These are phyloP conservation scores for Geotrichum citri-aurantii DNA, from an alignment of 1,139 yeast species.

Conservation along the genomic window DNA sequence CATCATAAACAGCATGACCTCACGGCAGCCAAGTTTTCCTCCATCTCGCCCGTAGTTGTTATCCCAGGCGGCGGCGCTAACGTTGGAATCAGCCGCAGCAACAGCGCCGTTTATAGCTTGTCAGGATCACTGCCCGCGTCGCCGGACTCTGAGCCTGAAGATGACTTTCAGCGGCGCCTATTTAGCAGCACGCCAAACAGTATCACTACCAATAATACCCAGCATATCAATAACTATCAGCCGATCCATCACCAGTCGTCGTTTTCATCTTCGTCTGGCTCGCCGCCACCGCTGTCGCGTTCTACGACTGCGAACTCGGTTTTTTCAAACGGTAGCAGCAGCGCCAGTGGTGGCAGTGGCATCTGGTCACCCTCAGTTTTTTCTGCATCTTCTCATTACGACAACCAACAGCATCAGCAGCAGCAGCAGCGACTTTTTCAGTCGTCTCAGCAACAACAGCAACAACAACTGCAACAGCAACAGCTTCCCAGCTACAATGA, in stretches of 20 bases:
- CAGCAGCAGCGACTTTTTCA: constrained; percentile 15
- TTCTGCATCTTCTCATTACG: constrained; percentile 4
- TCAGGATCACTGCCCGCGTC: not conserved
- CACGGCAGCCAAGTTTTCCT: not conserved
- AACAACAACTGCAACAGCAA: not conserved
- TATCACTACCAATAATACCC: constrained; percentile 14
- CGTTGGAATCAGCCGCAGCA: constrained; percentile 9
- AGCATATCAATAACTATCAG: constrained; percentile 14
- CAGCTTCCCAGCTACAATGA: constrained; percentile 11
- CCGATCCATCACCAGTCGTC: constrained; percentile 18
- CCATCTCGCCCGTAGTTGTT: not conserved
- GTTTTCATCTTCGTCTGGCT: constrained; percentile 18
- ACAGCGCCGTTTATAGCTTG: not conserved
- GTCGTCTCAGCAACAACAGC: not conserved
- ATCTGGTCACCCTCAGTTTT: constrained; percentile 6
- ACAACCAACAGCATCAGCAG: constrained; percentile 7
- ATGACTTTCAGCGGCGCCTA: not conserved
- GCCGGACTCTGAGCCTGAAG: not conserved
- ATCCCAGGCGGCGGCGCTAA: constrained; percentile 6
- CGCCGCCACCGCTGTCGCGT: constrained; percentile 20
- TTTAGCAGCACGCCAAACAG: constrained; percentile 11
- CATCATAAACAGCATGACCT: constrained; percentile 4
- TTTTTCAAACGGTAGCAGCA: not conserved
- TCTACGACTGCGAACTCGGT: constrained; percentile 19
- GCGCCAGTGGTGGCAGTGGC: not conserved